Percentiles rank a stretch among this genome's conserved stretches.
Evolutionary conservation across 345 rosid genomes (phyloP).

Genomic region (Odontarrhena argentea): DNA sequence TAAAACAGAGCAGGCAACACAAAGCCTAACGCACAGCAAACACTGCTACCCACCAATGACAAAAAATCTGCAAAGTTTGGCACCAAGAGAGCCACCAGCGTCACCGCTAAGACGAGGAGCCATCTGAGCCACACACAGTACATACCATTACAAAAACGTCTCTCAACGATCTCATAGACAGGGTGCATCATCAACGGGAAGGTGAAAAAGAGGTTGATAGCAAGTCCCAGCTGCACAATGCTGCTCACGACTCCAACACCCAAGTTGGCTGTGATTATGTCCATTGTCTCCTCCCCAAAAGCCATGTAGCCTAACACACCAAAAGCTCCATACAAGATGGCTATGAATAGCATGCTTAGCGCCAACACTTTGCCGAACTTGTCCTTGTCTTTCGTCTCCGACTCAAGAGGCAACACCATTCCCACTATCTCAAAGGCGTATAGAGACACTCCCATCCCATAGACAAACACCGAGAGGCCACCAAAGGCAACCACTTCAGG

Average conservation of each 20-base stretch:
- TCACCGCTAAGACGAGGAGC: slow-evolving; percentile 63
- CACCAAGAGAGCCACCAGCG: slow-evolving; percentile 63
- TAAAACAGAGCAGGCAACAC: slow-evolving; percentile 78
- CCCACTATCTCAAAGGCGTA: slow-evolving; percentile 81
- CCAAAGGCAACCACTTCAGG: slow-evolving; percentile 61
- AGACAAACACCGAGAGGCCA: slow-evolving; percentile 59
- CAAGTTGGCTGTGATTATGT: slow-evolving; percentile 75
- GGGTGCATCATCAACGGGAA: slow-evolving; percentile 94
- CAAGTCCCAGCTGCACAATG: slow-evolving; percentile 76
- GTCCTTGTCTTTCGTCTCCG: slow-evolving; percentile 62
- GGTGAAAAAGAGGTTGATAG: slow-evolving; percentile 73
- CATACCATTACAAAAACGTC: slow-evolving; percentile 59
- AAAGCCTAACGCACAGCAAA: slow-evolving; percentile 76
- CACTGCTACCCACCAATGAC: slow-evolving; percentile 83
- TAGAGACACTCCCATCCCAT: slow-evolving; percentile 80
- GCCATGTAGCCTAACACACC: slow-evolving; percentile 80
- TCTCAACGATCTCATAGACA: slow-evolving; percentile 77
- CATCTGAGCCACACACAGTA: slow-evolving; percentile 83
- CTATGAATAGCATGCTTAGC: slow-evolving; percentile 55
- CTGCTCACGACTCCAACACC: slow-evolving; percentile 58
- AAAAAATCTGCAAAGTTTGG: slow-evolving; percentile 87
- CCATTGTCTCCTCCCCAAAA: slow-evolving; percentile 63
- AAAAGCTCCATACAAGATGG: slow-evolving; percentile 62
- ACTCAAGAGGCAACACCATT: slow-evolving; percentile 78
- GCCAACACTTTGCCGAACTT: slow-evolving; percentile 61